Base-by-base conservation (phyloP, 1,284 basidiomycete species). In the Albatrellus sp. region DNA sequence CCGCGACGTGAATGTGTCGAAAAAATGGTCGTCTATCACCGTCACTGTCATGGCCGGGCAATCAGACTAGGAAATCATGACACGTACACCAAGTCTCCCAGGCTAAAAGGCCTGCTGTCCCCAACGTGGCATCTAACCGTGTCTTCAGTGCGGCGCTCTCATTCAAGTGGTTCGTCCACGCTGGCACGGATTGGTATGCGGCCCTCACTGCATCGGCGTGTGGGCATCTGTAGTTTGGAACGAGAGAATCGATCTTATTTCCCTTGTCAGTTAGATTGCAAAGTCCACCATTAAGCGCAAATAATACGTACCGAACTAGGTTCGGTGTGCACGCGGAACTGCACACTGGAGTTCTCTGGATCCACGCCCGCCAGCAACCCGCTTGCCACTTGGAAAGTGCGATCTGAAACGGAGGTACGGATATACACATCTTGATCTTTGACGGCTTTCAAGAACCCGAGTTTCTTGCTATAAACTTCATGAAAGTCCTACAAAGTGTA, bases 301-400 rank as follows among this genome's bases (percentile, higher is more conserved):
- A 24, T 7, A 24, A 24, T 7, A 24, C 24, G 24, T 7, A 24
- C 24, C 24, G 24, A 24, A 7, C 7, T 24, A 24, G 3, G 24
- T 24, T 24, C 24, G 3, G 24, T 24, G 24, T 24, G 24, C 7
- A 24, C 24, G 4, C 4, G 24, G 24, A 24, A 24, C 7, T 7
- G 24, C 24, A 24, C 7, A 24, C 7, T 7, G 49, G 0, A 59
- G 29, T 63, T 61, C 1, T 51, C 50, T 3, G 63, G 61, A 42
- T 74, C 70, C 69, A 75, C 73, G 6, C 73, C 73, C 24, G 57
- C 62, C 29, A 76, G 55, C 24, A 76, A 47, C 3, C 67, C 75
- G 34, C 73, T 65, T 0, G 71, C 64, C 19, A 73, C 73, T 47
- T 74, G 69, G 45, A 68, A 69, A 8, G 73, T 76, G 28, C 73